Percentiles rank a stretch among this genome's conserved stretches.
Conservation (phyloP, 2,329 filamentous ascomycete species). For the Penicillium sp. region DNA sequence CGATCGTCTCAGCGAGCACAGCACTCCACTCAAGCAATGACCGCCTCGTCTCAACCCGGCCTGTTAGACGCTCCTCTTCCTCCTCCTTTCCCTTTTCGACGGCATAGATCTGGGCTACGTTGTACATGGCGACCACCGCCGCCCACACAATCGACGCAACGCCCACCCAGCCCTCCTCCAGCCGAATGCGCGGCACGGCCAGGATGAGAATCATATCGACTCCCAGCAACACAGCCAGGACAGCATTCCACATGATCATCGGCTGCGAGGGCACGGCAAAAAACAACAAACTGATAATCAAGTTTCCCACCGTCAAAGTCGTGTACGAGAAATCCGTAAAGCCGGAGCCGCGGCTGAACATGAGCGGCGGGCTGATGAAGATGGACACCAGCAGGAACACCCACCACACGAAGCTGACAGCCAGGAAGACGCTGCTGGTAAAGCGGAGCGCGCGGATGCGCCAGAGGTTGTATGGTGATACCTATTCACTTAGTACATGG, state of each 20-base stretch:
- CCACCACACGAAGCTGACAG: slow-evolving; percentile 88
- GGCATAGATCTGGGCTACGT: slow-evolving; percentile 70
- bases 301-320: slow-evolving; percentile 69
- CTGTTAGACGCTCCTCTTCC: slow-evolving; percentile 88
- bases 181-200: slow-evolving; percentile 66
- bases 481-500: slow-evolving; percentile 30
- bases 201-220: slow-evolving; percentile 77
- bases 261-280: slow-evolving; percentile 79
- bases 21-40: slow-evolving; percentile 79
- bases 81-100: slow-evolving; percentile 90
- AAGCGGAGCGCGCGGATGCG: slow-evolving; percentile 76
- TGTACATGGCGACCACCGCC: slow-evolving; percentile 73
- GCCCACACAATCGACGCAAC: slow-evolving; percentile 82
- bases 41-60: slow-evolving; percentile 78
- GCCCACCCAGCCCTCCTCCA: slow-evolving; percentile 90
- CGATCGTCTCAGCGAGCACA: slow-evolving; percentile 69
- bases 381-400: slow-evolving; percentile 78
- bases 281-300: slow-evolving; percentile 76
- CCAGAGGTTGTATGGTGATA: slow-evolving; percentile 93
- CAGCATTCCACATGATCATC: slow-evolving; percentile 67
- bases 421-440: slow-evolving; percentile 70
- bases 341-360: slow-evolving; percentile 83
- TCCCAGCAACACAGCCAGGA: slow-evolving; percentile 64
- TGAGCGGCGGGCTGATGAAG: slow-evolving; percentile 84
- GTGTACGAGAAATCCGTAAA: slow-evolving; percentile 87